phyloP scores from a whole-genome alignment of 2,329 filamentous ascomycete genomes.

The Penicillium oxalicum region DNA sequence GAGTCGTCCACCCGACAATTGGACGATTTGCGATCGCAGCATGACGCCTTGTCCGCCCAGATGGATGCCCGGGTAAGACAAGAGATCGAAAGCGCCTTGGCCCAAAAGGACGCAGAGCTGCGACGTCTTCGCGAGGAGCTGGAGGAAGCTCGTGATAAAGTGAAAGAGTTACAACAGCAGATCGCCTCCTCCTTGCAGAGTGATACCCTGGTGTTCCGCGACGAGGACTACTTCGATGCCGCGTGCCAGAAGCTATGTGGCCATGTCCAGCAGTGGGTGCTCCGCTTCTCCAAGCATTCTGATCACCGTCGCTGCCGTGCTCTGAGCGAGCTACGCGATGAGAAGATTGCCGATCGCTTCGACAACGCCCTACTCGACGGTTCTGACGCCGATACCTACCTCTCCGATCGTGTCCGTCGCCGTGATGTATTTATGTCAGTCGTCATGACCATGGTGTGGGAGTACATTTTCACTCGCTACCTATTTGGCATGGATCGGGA shows the following conservation, averaged over 20 bases:
- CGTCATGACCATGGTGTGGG: slow-evolving; percentile 99
- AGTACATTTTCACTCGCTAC: slow-evolving; percentile 96
- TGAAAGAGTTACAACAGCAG: slow-evolving; percentile 55
- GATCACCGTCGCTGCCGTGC: slow-evolving; percentile 82
- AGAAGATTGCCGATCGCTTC: slow-evolving; percentile 87
- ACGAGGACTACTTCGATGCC: slow-evolving; percentile 92
- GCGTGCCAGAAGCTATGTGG: slow-evolving; percentile 92
- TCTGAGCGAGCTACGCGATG: slow-evolving; percentile 77
- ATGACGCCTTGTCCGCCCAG: slow-evolving; percentile 56
- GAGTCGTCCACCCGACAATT: slow-evolving; percentile 62
- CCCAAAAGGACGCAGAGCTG: slow-evolving; percentile 80
- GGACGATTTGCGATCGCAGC: slow-evolving; percentile 59
- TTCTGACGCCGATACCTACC: slow-evolving; percentile 81
- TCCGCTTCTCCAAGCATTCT: slow-evolving; percentile 96
- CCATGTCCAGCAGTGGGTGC: slow-evolving; percentile 94
- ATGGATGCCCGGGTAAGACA: slow-evolving; percentile 57
- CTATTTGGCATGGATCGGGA: slow-evolving; percentile 98
- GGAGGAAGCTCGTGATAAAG: slow-evolving; percentile 60
- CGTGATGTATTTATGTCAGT: slow-evolving; percentile 98
- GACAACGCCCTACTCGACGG: slow-evolving; percentile 94
- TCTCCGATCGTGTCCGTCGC: slow-evolving; percentile 78
- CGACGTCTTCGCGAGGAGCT: slow-evolving; percentile 70
- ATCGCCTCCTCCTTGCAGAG: slow-evolving; percentile 56
- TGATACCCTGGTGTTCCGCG: slow-evolving; percentile 70
- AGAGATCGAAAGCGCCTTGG: slow-evolving; percentile 60